Evolutionary conservation across 192 early-diverging fungal genomes (phyloP), one percentile per base, ranked within the genome.

Genomic region (Backusella liffmaniae): DNA sequence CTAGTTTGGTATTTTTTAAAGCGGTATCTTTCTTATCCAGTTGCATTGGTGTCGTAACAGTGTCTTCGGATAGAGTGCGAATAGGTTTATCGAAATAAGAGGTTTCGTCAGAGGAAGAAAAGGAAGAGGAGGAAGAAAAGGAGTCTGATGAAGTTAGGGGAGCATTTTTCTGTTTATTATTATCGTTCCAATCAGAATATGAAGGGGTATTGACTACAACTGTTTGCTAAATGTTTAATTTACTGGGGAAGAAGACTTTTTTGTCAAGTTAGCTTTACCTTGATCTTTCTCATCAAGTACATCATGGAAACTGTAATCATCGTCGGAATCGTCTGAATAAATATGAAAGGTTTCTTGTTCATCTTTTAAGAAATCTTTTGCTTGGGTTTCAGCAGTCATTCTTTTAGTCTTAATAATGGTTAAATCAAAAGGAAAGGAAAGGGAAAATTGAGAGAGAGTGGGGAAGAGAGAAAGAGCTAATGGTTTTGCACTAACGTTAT

Each of bases 21-120:
- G 21, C 26, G 26, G 56, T 62, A 49, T 49, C 46, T 49, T 49
- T n/a, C n/a, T 62, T 23, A 62, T 62, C 56, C 26, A 62, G 29
- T 62, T 62, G 56, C 56, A 62, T 62, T 21, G 67, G 67, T 4
- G 67, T 69, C 8, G 23, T 29, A 12, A 69, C 67, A 39, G 67
- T 69, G 23, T 69, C 67, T 21, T 69, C 67, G 5, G 67, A 69
- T 69, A 29, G 41, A 12, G 67, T 69, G 8, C 67, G 67, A 21
- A 69, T 35, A 12, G 67, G 67, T 69, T 69, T 69, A 23, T 69
- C 67, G 10, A 69, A 69, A 69, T 69, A 69, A 69, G 56, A 62
- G 56, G 67, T 41, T 69, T 35, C 37, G 21, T 69, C 67, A 36
- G 34, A 35, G 9, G 36, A 23, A 10, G 67, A 69, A 21, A 37